Conservation (phyloP, 768 basidiomycete genomes). For the Chlorophyllum brunneum region DNA sequence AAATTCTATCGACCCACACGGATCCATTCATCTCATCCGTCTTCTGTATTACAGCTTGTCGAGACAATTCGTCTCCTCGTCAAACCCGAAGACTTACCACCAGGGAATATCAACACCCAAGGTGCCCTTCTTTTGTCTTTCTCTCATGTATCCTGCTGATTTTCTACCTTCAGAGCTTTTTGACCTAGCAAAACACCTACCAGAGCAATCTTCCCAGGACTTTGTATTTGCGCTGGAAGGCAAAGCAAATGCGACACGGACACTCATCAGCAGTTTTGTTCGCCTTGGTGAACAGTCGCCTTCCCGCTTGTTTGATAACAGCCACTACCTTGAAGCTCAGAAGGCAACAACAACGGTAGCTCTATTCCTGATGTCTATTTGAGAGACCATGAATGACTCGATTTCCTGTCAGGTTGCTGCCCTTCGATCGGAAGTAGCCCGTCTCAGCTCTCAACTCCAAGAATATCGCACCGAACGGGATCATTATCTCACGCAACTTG, state of each 20-base stretch:
- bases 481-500: conserved; percentile 46
- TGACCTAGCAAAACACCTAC: conserved; percentile 39
- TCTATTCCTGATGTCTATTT: conserved; percentile 3
- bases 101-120: conserved; percentile 36
- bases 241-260: conserved; percentile 54
- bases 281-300: conserved; percentile 35
- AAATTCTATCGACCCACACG: conserved; percentile 14
- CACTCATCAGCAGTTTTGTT: conserved; percentile 56
- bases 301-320: conserved; percentile 30
- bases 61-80: conserved; percentile 62
- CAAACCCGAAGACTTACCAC: conserved; percentile 44
- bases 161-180: conserved; percentile 36
- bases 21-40: not conserved
- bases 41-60: conserved; percentile 43
- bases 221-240: conserved; percentile 45
- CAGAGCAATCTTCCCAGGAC: conserved; percentile 32
- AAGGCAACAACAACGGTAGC: conserved; percentile 57
- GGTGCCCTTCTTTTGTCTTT: conserved; percentile 26
- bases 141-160: conserved; percentile 2
- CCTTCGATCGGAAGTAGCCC: conserved; percentile 53
- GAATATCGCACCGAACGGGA: conserved; percentile 48
- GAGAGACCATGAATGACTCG: not conserved
- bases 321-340: conserved; percentile 44
- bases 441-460: conserved; percentile 44
- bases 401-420: conserved; percentile 45